phyloP scores from a whole-genome alignment of 345 rosid genomes.

The Noccaea caerulescens region DNA sequence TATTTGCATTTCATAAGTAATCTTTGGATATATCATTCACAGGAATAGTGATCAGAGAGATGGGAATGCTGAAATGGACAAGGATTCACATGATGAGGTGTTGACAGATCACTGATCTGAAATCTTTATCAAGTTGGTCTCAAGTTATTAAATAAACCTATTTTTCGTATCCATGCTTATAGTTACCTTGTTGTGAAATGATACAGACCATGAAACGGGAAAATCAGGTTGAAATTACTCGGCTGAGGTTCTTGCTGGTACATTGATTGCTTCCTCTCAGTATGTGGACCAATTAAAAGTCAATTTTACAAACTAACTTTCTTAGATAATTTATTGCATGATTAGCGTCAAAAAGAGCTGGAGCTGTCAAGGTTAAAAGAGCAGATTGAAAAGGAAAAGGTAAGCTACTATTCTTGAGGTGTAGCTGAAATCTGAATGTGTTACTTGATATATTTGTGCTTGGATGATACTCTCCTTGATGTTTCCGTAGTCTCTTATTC shows the following conservation, averaged over 20 bases:
- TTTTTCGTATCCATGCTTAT: conserved; percentile 23
- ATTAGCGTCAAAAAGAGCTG: conserved; percentile 82
- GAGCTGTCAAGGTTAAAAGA: conserved; percentile 77
- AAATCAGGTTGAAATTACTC: conserved; percentile 60
- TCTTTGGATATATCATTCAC: conserved; percentile 30
- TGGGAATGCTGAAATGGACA: conserved; percentile 44
- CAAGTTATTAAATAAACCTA: not conserved
- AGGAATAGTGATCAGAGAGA: conserved; percentile 45
- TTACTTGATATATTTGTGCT: not conserved
- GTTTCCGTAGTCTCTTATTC: conserved; percentile 13
- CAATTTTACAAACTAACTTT: conserved; percentile 22
- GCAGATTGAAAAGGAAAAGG: conserved; percentile 89
- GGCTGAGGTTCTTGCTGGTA: conserved; percentile 86
- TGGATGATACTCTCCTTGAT: conserved; percentile 11
- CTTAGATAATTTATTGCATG: conserved; percentile 31
- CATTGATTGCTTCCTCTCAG: conserved; percentile 29
- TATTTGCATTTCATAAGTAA: conserved; percentile 5
- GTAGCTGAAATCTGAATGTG: conserved; percentile 3
- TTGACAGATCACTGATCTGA: conserved; percentile 22
- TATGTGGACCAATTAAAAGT: conserved; percentile 17
- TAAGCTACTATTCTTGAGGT: conserved; percentile 32
- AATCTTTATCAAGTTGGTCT: conserved; percentile 22
- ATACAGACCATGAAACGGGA: conserved; percentile 55
- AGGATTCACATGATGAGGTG: conserved; percentile 61
- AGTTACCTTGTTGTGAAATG: conserved; percentile 38